These are phyloP conservation scores for Hypoxylon perforatum DNA, from an alignment of 495 filamentous ascomycete genomes.

Conservation along the genomic window DNA sequence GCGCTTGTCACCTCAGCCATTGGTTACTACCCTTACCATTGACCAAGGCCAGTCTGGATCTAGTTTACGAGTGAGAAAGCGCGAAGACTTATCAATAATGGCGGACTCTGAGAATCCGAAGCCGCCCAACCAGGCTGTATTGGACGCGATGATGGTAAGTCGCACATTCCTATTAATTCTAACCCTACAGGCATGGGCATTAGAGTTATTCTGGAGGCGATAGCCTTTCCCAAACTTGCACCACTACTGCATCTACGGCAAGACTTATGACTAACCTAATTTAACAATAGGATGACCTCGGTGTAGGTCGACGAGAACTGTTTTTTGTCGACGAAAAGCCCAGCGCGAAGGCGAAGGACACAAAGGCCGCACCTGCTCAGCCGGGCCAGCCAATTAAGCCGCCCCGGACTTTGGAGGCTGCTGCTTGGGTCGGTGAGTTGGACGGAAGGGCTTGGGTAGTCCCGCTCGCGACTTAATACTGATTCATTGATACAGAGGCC, in stretches of 20 bases:
- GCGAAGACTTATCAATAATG: no score
- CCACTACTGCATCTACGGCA: no score
- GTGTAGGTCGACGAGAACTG: conserved; percentile 36
- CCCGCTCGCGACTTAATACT: background rate
- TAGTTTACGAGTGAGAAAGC: no score
- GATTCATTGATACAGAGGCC: conserved; percentile 31
- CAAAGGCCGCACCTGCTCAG: background rate
- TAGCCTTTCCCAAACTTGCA: no score
- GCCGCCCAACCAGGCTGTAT: background rate
- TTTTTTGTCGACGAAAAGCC: conserved; percentile 12
- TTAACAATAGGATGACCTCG: conserved; percentile 36
- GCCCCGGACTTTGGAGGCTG: background rate
- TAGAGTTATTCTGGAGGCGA: no score
- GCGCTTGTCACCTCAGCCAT: no score
- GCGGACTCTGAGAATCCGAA: no score
- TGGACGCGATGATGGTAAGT: conserved; percentile 42
- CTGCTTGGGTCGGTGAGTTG: conserved; percentile 31
- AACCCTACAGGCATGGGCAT: background rate
- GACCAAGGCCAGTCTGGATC: no score
- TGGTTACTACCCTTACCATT: no score
- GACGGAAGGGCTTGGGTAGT: background rate
- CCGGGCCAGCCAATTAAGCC: background rate
- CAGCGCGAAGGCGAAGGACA: no score
- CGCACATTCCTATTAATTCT: background rate
- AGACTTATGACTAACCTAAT: background rate